Evolutionary conservation across 2,329 filamentous ascomycete genomes (phyloP).

Genomic region (Fusarium tricinctum): DNA sequence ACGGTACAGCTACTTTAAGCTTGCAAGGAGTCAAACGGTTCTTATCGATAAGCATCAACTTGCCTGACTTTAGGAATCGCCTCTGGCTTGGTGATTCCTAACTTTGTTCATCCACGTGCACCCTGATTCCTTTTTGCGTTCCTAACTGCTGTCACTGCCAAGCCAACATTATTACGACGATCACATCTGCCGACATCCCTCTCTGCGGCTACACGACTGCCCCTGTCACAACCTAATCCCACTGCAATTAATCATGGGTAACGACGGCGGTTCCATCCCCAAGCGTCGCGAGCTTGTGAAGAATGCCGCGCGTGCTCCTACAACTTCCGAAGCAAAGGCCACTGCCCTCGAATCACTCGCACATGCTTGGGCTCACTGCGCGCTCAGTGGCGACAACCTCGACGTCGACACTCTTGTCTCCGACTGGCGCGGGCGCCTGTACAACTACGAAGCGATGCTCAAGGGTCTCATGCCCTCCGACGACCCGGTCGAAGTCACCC

Average conservation of each 20-base stretch:
- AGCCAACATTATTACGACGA: not conserved
- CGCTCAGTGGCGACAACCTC: conserved; percentile 84
- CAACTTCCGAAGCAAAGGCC: conserved; percentile 89
- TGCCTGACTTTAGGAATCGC: conserved; percentile 43
- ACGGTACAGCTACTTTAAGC: conserved; percentile 5
- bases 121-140: not conserved
- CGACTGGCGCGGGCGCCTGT: conserved; percentile 85
- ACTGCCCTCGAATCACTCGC: conserved; percentile 85
- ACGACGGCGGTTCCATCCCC: conserved; percentile 97
- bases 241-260: conserved; percentile 78
- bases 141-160: not conserved
- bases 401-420: conserved; percentile 81
- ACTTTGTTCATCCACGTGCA: conserved; percentile 16
- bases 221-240: not conserved
- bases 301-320: conserved; percentile 86
- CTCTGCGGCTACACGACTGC: not conserved
- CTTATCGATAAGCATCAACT: conserved; percentile 46
- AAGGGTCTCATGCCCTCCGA: conserved; percentile 70
- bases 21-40: not conserved
- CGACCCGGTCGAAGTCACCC: conserved; percentile 65
- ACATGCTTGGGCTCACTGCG: conserved; percentile 89
- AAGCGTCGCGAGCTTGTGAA: conserved; percentile 97
- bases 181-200: not conserved
- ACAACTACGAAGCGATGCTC: conserved; percentile 94
- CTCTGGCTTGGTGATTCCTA: conserved; percentile 18